Evolutionary conservation across 495 filamentous ascomycete genomes (phyloP).

Genomic region (Aspergillus ellipticus): DNA sequence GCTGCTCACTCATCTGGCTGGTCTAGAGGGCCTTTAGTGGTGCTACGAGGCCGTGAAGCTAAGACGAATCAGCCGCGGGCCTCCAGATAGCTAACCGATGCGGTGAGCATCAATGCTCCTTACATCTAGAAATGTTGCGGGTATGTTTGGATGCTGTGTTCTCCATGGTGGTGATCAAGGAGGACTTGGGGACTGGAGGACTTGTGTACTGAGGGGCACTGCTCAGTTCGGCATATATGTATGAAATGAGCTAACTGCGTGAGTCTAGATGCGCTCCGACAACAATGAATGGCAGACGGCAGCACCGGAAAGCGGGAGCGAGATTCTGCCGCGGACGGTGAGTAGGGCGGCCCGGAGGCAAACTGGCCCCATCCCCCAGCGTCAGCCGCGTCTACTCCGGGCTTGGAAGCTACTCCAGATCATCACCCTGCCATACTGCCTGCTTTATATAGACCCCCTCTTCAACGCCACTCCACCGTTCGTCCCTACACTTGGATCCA

Average conservation of each 20-base stretch:
- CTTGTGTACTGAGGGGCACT: no score
- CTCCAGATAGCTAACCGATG: background rate
- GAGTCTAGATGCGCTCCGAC: no score
- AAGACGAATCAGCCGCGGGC: slow-evolving; percentile 7
- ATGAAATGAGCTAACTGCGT: no score
- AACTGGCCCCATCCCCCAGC: slow-evolving; percentile 21
- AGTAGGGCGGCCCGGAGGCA: slow-evolving; percentile 19
- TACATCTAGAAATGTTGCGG: slow-evolving; percentile 40
- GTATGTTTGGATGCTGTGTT: slow-evolving; percentile 22
- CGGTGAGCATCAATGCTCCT: slow-evolving; percentile 12
- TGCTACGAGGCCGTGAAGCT: slow-evolving; percentile 49
- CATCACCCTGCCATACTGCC: slow-evolving; percentile 2
- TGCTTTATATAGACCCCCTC: background rate
- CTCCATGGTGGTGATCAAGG: slow-evolving; percentile 23
- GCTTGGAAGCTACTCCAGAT: slow-evolving; percentile 11
- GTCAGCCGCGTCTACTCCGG: slow-evolving; percentile 15
- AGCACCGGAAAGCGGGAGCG: background rate
- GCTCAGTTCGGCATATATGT: no score
- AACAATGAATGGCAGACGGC: no score
- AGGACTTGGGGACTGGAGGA: background rate
- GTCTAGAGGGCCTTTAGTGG: slow-evolving; percentile 52
- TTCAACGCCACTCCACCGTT: background rate
- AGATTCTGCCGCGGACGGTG: slow-evolving; percentile 26
- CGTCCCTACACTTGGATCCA: background rate
- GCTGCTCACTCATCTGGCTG: slow-evolving; percentile 43